Conservation (phyloP, 2,329 filamentous ascomycete species). For the Ceratocystis papillata region DNA sequence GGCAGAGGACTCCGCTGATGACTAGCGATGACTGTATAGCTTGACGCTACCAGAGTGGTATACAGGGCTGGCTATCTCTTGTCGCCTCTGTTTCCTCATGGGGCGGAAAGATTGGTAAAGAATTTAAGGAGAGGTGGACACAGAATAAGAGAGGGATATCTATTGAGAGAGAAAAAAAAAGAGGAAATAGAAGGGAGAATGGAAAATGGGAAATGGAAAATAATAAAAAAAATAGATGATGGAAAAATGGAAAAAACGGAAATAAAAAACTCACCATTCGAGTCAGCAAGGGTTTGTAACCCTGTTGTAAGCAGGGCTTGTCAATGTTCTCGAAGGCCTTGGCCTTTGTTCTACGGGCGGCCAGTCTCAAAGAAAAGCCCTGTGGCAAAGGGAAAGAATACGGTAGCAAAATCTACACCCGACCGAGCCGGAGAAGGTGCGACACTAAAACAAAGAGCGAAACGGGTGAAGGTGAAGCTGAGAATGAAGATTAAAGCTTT, state of each 20-base stretch:
- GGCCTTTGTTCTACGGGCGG: neutral
- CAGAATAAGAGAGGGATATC: too few species aligned
- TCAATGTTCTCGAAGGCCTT: neutral
- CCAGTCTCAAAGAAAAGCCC: neutral
- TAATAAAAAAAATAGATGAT: too few species aligned
- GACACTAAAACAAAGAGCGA: neutral
- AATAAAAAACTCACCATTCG: neutral
- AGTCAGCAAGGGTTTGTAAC: too few species aligned
- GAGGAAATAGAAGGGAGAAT: too few species aligned
- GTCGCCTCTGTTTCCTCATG: slow-evolving; percentile 4
- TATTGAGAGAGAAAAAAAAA: too few species aligned
- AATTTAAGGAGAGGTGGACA: neutral
- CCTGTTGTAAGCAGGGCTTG: too few species aligned
- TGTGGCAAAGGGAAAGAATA: neutral
- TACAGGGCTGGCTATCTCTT: neutral
- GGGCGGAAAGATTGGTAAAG: neutral
- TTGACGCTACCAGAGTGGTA: neutral
- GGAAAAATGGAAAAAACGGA: neutral
- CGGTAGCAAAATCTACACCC: neutral
- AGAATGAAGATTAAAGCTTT: too few species aligned
- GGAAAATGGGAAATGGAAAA: too few species aligned
- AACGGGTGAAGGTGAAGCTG: neutral
- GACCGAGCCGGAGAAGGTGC: neutral
- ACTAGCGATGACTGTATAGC: neutral
- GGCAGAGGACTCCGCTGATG: neutral